Evolutionary conservation across 2,329 filamentous ascomycete genomes (phyloP).

Genomic region (Cladosporium sp.): DNA sequence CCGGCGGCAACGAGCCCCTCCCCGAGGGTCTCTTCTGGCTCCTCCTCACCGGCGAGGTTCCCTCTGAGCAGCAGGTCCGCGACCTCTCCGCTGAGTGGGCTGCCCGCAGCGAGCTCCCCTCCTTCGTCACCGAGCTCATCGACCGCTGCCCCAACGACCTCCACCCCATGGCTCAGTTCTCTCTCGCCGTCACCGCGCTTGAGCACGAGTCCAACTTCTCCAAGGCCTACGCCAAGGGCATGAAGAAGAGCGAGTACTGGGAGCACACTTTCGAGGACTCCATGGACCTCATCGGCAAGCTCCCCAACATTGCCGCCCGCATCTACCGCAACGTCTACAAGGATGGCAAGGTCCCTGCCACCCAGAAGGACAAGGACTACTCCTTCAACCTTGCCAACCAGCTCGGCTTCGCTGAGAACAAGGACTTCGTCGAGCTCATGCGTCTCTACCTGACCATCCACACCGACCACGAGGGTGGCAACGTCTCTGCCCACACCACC

Average conservation of each 20-base stretch:
- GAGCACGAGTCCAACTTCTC: conserved; percentile 97
- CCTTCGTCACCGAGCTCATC: conserved; percentile 98
- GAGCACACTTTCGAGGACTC: conserved; percentile 98
- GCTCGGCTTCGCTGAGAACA: conserved; percentile 92
- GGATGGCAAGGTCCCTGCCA: conserved; percentile 92
- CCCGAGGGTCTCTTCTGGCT: conserved; percentile 99
- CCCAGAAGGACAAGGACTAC: conserved; percentile 99
- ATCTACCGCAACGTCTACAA: conserved; percentile 99
- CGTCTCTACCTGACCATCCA: conserved; percentile 99
- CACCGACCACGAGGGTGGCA: conserved; percentile 99
- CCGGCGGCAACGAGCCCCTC: conserved; percentile 92
- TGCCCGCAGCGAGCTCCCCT: conserved; percentile 91
- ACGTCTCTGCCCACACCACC: conserved; percentile 97
- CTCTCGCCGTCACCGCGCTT: conserved; percentile 91
- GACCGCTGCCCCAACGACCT: conserved; percentile 98
- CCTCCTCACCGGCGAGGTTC: conserved; percentile 95
- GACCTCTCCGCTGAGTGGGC: conserved; percentile 98
- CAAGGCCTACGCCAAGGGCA: conserved; percentile 97
- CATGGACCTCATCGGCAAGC: conserved; percentile 99
- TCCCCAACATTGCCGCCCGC: conserved; percentile 93
- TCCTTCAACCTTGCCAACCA: conserved; percentile 99
- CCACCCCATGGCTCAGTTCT: conserved; percentile 99
- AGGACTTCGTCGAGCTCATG: conserved; percentile 96
- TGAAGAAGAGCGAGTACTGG: conserved; percentile 99
- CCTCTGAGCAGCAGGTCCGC: conserved; percentile 95